Evolutionary conservation across 306 rosid genomes (phyloP).

Genomic region (Arachis hypogaea): DNA sequence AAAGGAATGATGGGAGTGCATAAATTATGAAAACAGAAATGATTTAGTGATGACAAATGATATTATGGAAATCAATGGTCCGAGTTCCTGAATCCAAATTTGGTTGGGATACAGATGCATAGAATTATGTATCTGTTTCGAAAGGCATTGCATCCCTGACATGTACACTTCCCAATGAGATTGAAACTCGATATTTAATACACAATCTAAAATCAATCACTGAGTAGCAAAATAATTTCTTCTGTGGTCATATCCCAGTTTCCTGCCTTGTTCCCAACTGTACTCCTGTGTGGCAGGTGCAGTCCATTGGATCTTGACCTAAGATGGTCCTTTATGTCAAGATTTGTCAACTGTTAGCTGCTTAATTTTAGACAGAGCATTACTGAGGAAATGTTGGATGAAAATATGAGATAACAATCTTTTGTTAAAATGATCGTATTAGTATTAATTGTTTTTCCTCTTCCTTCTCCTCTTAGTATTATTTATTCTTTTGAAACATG

Average conservation of each 20-base stretch:
- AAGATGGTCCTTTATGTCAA: background rate
- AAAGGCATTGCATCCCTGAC: conserved; percentile 4
- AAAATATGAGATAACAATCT: background rate
- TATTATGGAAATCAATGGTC: conserved; percentile 2
- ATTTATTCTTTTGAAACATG: background rate
- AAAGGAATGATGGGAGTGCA: background rate
- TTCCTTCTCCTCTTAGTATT: background rate
- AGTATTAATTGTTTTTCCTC: background rate
- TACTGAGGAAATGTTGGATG: background rate
- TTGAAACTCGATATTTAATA: conserved; percentile 11
- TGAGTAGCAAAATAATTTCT: background rate
- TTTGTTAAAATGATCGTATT: background rate
- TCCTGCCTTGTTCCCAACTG: conserved; percentile 2
- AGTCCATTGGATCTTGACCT: conserved; percentile 9
- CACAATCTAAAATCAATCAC: conserved; percentile 18
- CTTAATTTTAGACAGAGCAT: background rate
- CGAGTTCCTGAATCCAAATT: background rate
- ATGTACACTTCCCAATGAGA: conserved; percentile 4
- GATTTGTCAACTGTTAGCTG: background rate
- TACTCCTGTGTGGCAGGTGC: background rate
- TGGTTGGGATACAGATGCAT: background rate
- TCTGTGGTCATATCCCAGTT: background rate
- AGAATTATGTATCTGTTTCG: background rate
- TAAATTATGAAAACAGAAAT: background rate
- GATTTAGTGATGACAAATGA: background rate